These are phyloP conservation scores for Bonia amplexicaulis DNA, from an alignment of 176 grass and related monocot species.

Conservation along the genomic window DNA sequence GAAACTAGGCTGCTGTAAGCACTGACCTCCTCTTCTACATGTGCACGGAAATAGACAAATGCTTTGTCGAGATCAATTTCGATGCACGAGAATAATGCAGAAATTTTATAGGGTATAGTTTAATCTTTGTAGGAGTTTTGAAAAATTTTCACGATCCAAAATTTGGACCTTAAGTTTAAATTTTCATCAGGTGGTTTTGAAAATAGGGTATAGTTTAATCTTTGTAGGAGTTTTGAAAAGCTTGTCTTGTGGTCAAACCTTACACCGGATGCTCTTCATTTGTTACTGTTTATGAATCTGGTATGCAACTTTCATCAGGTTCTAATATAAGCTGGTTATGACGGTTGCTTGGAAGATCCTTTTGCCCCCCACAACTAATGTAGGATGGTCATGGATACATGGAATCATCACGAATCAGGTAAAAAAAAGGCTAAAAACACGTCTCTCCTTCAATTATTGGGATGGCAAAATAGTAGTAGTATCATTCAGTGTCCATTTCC, in stretches of 20 bases:
- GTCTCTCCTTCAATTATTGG: not conserved
- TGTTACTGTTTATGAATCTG: not conserved
- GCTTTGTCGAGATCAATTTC: not conserved
- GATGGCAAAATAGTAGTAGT: not conserved
- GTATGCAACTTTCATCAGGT: not conserved
- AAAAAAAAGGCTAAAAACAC: not conserved
- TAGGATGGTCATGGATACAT: not conserved
- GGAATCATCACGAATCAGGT: constrained; percentile 1
- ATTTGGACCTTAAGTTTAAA: no score
- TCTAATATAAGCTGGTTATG: not conserved
- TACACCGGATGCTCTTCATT: not conserved
- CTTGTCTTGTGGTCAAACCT: not conserved
- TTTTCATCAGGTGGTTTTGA: no score
- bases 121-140: no score
- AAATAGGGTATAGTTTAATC: no score
- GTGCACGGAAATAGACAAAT: not conserved
- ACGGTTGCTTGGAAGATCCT: not conserved
- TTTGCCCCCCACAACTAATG: not conserved
- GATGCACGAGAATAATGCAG: not conserved
- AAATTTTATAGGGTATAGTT: no score
- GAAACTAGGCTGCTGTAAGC: not conserved
- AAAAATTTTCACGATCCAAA: no score
- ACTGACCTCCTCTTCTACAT: constrained; percentile 1
- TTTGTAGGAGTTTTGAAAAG: no score
- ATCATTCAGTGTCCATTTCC: constrained; percentile 2